Conservation (phyloP, 164 flowering plant species). For the Kingdonia uniflora region DNA sequence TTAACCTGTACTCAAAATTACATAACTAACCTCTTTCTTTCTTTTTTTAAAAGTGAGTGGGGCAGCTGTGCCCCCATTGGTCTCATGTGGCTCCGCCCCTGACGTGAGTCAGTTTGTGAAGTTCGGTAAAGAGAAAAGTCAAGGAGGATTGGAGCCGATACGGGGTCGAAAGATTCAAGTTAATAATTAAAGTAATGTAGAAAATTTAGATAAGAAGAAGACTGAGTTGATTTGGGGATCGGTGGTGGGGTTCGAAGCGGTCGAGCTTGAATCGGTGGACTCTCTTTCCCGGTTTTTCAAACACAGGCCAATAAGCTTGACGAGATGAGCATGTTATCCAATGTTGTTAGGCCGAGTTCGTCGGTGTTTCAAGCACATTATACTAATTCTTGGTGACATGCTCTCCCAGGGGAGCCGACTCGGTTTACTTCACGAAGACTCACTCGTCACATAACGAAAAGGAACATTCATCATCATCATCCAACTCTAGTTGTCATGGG, state of each 20-base stretch:
- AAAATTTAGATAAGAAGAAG: slow-evolving; percentile 17
- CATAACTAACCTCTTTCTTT: too few species aligned
- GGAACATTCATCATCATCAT: too few species aligned
- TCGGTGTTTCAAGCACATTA: slow-evolving; percentile 55
- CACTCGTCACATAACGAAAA: too few species aligned
- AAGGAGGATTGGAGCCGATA: slow-evolving; percentile 28
- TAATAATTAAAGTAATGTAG: slow-evolving; percentile 14
- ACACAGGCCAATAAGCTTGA: slow-evolving; percentile 47
- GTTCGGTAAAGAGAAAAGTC: slow-evolving; percentile 20
- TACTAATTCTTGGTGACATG: slow-evolving; percentile 55
- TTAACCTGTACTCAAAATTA: too few species aligned
- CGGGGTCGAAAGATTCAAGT: slow-evolving; percentile 45
- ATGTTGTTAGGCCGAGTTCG: slow-evolving; percentile 77
- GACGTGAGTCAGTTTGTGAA: too few species aligned
- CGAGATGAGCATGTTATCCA: slow-evolving; percentile 86
- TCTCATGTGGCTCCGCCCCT: too few species aligned
- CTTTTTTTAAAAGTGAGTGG: too few species aligned
- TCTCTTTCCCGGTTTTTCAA: slow-evolving; percentile 67
- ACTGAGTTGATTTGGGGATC: slow-evolving; percentile 65
- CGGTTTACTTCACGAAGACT: slow-evolving; percentile 18
- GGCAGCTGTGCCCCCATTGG: too few species aligned
- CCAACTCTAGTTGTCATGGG: slow-evolving; percentile 42
- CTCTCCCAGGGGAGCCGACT: slow-evolving; percentile 43
- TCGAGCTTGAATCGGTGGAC: slow-evolving; percentile 77
- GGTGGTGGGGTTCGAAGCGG: slow-evolving; percentile 60